Evolutionary conservation across 768 basidiomycete genomes (phyloP).

Genomic region (Porphyrellus cyaneotinctus): DNA sequence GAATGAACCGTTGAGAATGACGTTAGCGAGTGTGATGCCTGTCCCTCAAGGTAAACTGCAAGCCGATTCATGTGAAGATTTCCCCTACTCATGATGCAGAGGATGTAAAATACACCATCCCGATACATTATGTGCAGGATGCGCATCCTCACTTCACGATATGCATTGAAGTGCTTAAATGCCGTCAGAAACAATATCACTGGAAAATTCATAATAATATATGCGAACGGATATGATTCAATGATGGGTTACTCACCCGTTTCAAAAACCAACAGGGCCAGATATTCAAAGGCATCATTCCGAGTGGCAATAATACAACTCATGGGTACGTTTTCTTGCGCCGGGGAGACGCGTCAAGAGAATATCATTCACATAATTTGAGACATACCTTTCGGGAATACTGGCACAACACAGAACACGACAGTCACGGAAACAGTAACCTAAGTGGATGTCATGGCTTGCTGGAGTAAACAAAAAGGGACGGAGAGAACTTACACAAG

Average conservation of each 20-base stretch:
- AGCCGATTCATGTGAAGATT: no score
- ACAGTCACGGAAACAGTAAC: slow-evolving; percentile 3
- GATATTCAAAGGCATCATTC: slow-evolving; percentile 5
- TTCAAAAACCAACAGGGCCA: slow-evolving; percentile 11
- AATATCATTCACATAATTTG: background rate
- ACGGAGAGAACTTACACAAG: slow-evolving; percentile 2
- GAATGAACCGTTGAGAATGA: slow-evolving; percentile 5
- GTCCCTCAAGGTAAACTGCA: background rate
- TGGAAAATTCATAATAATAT: background rate
- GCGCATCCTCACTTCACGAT: background rate
- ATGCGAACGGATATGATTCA: no score
- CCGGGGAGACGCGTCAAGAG: background rate
- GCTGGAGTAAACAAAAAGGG: no score
- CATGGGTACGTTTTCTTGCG: background rate
- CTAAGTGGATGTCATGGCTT: background rate
- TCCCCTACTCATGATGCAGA: slow-evolving; percentile 16
- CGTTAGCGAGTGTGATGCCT: slow-evolving; percentile 18
- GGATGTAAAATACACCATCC: slow-evolving; percentile 16
- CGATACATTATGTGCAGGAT: slow-evolving; percentile 11
- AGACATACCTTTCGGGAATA: slow-evolving; percentile 1
- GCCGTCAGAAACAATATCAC: slow-evolving; percentile 9
- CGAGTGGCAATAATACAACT: background rate
- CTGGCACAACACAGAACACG: slow-evolving; percentile 1
- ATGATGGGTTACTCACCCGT: background rate
- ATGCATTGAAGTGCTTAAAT: slow-evolving; percentile 4